Percentiles rank a stretch among this genome's conserved stretches.
Evolutionary conservation across 2,329 filamentous ascomycete genomes (phyloP).

Genomic region (Aspergillus flavus): DNA sequence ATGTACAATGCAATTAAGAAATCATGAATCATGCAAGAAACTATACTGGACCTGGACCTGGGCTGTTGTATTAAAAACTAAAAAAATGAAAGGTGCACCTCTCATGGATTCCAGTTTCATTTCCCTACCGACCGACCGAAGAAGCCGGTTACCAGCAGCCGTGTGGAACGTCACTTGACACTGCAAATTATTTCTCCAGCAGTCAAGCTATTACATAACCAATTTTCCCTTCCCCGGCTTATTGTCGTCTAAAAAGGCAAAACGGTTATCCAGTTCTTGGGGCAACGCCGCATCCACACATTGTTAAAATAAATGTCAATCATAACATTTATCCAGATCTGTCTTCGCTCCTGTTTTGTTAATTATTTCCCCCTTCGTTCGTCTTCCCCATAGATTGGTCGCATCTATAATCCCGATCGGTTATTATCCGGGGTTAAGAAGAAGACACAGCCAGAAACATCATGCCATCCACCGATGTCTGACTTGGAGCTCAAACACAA

Average conservation of each 20-base stretch:
- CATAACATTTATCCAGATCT: not conserved
- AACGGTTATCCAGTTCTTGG: conserved; percentile 5
- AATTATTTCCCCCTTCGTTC: not conserved
- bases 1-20: not conserved
- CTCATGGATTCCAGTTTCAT: not conserved
- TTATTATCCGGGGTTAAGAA: not conserved
- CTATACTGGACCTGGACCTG: not conserved
- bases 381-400: not conserved
- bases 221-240: conserved; percentile 9
- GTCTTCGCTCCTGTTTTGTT: not conserved
- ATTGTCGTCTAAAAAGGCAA: conserved; percentile 11
- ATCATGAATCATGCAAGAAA: not conserved
- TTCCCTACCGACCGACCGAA: conserved; percentile 21
- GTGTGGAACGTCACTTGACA: conserved; percentile 27
- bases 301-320: not conserved
- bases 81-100: not conserved
- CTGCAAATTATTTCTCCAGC: not conserved
- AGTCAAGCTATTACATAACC: conserved; percentile 23
- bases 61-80: not conserved
- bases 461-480: not conserved
- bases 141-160: conserved; percentile 26
- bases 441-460: not conserved
- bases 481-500: not conserved
- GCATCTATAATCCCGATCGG: not conserved
- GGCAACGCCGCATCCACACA: not conserved